A percentile compares a stretch with the other conserved stretches of the same genome.
phyloP scores from a whole-genome alignment of 2,329 filamentous ascomycete species.

The Scolecobasidium constrictum region DNA sequence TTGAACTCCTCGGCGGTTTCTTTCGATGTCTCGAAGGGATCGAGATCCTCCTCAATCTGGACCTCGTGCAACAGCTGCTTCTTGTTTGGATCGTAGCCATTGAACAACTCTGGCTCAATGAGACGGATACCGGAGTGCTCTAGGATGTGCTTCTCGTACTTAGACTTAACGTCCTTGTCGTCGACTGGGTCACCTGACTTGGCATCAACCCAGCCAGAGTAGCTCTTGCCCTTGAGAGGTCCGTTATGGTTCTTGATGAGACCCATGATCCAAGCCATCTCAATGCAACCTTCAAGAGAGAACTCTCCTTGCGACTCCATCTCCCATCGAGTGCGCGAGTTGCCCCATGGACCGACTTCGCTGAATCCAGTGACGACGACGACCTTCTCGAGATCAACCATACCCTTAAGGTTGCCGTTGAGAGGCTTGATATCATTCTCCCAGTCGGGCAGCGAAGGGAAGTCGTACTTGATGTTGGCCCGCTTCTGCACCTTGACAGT shows the following conservation, averaged over 20 bases:
- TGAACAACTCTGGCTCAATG: constrained; percentile 94
- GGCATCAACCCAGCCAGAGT: constrained; percentile 91
- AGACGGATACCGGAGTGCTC: constrained; percentile 96
- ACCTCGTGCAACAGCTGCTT: constrained; percentile 98
- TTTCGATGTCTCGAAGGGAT: constrained; percentile 94
- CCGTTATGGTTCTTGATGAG: constrained; percentile 98
- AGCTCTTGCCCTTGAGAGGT: constrained; percentile 86
- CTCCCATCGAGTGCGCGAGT: constrained; percentile 95
- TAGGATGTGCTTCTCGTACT: constrained; percentile 94
- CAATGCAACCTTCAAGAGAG: constrained; percentile 92
- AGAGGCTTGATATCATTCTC: constrained; percentile 81
- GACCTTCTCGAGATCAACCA: constrained; percentile 97
- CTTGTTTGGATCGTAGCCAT: constrained; percentile 94
- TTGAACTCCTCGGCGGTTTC: constrained; percentile 97
- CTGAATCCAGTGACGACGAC: constrained; percentile 96
- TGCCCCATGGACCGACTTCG: constrained; percentile 96
- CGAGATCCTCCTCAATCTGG: constrained; percentile 91
- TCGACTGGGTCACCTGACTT: constrained; percentile 94
- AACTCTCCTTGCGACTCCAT: constrained; percentile 98
- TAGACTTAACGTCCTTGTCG: constrained; percentile 93
- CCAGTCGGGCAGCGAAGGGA: constrained; percentile 85
- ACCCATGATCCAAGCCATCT: constrained; percentile 99
- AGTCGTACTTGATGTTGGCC: constrained; percentile 96
- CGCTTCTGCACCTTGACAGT: constrained; percentile 87
- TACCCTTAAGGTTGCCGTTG: constrained; percentile 81